phyloP scores from a whole-genome alignment of 2,329 filamentous ascomycete species.

The Penicillium sp. region DNA sequence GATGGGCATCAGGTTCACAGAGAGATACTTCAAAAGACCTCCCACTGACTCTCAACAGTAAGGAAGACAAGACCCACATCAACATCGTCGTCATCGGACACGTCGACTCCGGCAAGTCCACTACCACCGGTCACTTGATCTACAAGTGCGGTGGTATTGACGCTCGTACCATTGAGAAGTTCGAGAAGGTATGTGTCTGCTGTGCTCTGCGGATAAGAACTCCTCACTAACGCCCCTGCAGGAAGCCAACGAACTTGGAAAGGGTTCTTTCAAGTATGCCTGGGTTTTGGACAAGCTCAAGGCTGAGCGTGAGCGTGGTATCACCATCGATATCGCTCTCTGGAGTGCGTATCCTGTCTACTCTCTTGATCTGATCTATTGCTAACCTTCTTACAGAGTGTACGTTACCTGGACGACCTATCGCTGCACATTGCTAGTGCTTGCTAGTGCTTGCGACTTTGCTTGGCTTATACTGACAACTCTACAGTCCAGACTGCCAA shows the following conservation, averaged over 20 bases:
- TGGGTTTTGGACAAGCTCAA: slow-evolving; percentile 99
- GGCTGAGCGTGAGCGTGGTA: slow-evolving; percentile 99
- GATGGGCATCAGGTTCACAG: too few species aligned
- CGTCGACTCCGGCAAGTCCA: slow-evolving; percentile 99
- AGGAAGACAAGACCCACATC: slow-evolving; percentile 92
- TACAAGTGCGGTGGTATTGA: slow-evolving; percentile 99
- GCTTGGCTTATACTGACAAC: not conserved
- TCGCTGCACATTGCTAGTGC: not conserved
- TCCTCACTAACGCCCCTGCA: slow-evolving; percentile 38
- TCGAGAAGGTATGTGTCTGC: slow-evolving; percentile 83
- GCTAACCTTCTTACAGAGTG: slow-evolving; percentile 2
- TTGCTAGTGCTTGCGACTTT: not conserved
- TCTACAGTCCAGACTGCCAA: slow-evolving; percentile 85
- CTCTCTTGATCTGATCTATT: not conserved
- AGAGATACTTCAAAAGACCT: too few species aligned
- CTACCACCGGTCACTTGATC: slow-evolving; percentile 95
- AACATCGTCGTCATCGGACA: slow-evolving; percentile 99
- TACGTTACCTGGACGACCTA: not conserved
- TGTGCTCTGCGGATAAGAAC: not conserved
- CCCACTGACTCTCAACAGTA: slow-evolving; percentile 55
- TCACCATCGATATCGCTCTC: slow-evolving; percentile 99
- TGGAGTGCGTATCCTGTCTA: slow-evolving; percentile 63
- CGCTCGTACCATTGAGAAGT: slow-evolving; percentile 99
- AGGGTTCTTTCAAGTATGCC: slow-evolving; percentile 99
- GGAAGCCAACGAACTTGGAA: slow-evolving; percentile 98